A percentile compares a stretch with the other conserved stretches of the same genome.
These are phyloP conservation scores for Sphaerobolus stellatus DNA, from an alignment of 1,284 basidiomycete species.

Conservation along the genomic window DNA sequence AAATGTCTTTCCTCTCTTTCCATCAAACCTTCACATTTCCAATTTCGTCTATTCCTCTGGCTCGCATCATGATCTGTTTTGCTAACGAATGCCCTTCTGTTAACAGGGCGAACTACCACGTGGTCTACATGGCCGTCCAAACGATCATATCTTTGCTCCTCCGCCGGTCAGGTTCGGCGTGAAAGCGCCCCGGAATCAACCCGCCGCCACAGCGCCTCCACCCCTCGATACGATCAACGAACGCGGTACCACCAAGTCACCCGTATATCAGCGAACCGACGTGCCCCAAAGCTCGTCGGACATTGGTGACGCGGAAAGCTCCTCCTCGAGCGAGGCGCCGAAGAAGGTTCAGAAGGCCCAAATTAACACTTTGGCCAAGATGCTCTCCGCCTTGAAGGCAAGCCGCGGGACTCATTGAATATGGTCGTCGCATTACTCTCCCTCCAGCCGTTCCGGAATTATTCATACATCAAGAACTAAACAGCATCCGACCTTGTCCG, in stretches of 20 bases:
- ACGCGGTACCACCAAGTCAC: conserved; percentile 48
- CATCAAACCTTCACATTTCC: not conserved
- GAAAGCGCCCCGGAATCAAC: conserved; percentile 38
- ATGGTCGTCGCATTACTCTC: too few relatives aligned
- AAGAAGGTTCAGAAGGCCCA: conserved; percentile 83
- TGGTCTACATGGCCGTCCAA: conserved; percentile 6
- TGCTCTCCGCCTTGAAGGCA: conserved; percentile 58
- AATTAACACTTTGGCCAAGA: conserved; percentile 80
- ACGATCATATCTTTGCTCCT: conserved; percentile 12
- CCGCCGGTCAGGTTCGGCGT: conserved; percentile 3
- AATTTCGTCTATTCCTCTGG: not conserved
- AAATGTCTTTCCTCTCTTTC: not conserved
- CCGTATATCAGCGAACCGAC: conserved; percentile 28
- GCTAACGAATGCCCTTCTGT: not conserved
- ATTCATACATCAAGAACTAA: not conserved
- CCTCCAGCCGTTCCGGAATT: too few relatives aligned
- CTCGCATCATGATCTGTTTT: not conserved
- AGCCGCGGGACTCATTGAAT: conserved; percentile 7
- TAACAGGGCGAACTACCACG: conserved; percentile 11
- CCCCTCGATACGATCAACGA: conserved; percentile 73
- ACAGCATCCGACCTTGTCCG: conserved; percentile 2
- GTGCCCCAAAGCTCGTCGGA: conserved; percentile 24
- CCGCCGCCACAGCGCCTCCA: conserved; percentile 54
- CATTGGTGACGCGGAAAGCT: conserved; percentile 39
- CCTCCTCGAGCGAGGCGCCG: conserved; percentile 40